These are phyloP conservation scores for Alternaria triticina DNA, from an alignment of 2,329 filamentous ascomycete species.

Conservation along the genomic window DNA sequence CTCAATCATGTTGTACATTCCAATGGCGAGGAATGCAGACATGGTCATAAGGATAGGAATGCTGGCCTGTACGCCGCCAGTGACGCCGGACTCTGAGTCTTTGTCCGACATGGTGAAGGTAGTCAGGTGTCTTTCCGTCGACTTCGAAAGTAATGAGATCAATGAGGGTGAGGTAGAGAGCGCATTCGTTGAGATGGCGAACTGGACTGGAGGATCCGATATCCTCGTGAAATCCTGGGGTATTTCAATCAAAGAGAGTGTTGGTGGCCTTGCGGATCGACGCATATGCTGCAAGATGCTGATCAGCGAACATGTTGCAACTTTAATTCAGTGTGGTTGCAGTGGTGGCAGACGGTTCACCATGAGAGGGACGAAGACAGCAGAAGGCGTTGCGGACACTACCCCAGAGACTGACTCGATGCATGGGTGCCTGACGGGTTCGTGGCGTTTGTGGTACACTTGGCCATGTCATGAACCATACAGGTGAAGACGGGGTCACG, in stretches of 20 bases:
- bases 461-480: not conserved
- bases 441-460: not conserved
- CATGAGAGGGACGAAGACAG: not conserved
- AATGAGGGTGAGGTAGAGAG: not conserved
- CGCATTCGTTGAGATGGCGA: not conserved
- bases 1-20: constrained; percentile 42
- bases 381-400: not conserved
- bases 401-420: not conserved
- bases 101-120: not conserved
- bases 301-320: not conserved
- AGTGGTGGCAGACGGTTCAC: not conserved
- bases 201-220: not conserved
- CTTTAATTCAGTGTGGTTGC: not conserved
- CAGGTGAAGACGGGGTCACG: not conserved
- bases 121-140: not conserved
- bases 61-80: not conserved
- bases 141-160: not conserved
- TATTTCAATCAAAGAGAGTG: not conserved
- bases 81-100: not conserved
- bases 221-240: not conserved
- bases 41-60: constrained; percentile 24
- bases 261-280: not conserved
- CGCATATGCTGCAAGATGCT: not conserved
- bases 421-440: not conserved
- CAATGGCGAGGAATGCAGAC: constrained; percentile 25